Evolutionary conservation across 1,139 yeast genomes (phyloP), one percentile per base, ranked within the genome.

Genomic region (Debaryomyces udenii): DNA sequence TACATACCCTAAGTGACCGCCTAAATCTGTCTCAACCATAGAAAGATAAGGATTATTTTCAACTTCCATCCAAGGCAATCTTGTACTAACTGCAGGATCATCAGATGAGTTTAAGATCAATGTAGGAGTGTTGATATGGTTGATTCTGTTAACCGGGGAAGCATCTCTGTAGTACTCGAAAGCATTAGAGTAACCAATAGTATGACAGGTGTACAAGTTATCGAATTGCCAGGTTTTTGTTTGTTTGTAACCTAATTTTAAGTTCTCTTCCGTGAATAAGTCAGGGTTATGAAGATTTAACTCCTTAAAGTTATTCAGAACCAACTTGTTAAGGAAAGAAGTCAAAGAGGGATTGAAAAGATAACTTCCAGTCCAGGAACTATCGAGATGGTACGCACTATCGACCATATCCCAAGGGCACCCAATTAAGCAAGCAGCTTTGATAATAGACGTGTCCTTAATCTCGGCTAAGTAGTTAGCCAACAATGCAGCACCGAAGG

Each of bases 351-450:
- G 83, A 31, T 79, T 74, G 57, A 90, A 86, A 23, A 88, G 57
- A 39, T 72, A 67, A 20, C 66, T 66, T 2, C 96, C 90, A 52
- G 89, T 65, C 59, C 75, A 76, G 34, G 85, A 77, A 23, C 56
- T 53, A 23, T 70, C 62, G 45, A 90, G 60, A 41, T 72, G 75
- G 43, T 70, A 62, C 10, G 80, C 70, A 23, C 90, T 77, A 41
- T 76, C 77, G 20, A 70, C 66, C 64, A 91, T 68, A 59, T 89
- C 96, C 96, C 96, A 91, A 10, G 96, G 96, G 48, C 83, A 78
- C 6, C 89, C 87, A 28, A 89, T 69, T 9, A 82, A 64, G 18
- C 79, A 75, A 3, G 93, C 90, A 6, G 90, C 87, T 31, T 76
- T 73, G 38, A 90, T 62, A 29, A 74, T 68, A 9, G 78, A 61